Evolutionary conservation across 164 flowering plant species (phyloP), one percentile per base, ranked within the genome.

Genomic region (Vitis rupestris): DNA sequence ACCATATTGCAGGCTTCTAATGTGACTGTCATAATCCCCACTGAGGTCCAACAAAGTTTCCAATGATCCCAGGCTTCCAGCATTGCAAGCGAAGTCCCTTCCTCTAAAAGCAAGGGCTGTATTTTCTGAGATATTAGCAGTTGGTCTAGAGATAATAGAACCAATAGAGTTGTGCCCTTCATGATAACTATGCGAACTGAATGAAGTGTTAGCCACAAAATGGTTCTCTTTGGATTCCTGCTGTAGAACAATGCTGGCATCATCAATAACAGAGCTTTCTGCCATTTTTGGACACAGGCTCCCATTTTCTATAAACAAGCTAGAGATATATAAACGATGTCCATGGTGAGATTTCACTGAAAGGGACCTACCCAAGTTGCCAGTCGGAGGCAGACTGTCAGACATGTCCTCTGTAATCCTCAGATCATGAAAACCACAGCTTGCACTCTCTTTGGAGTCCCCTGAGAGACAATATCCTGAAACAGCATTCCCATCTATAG

Each of bases 21-120:
- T n/a, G 65, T 86, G 80, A 77, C 76, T 74, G 4, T 84, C 83
- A 68, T 77, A 83, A 50, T 89, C 87, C 51, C 91, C 88, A 64
- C 74, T 69, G n/a, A 87, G 91, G 50, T 86, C 89, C 15, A 82
- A 67, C 67, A 83, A 78, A 37, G 70, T 63, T 53, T 78, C 62
- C 17, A 64, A 47, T 64, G 71, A 63, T 73, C 77, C 81, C 47
- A 64, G 47, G 50, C 68, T 73, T 55, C 74, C 75, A 67, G 66
- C 53, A 48, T 62, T 68, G 27, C 72, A 57, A 14, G 23, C 27
- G 1, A 14, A 55, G 19, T 71, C 73, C 10, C 37, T 63, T 68
- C 55, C 80, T 63, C 74, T 49, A 60, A 53, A 67, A 70, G 23
- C 53, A 53, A 52, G 50, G 16, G 64, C 56, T 23, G 31, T 19